These are phyloP conservation scores for Rutstroemia sp. DNA, from an alignment of 2,329 filamentous ascomycete genomes.

Conservation along the genomic window DNA sequence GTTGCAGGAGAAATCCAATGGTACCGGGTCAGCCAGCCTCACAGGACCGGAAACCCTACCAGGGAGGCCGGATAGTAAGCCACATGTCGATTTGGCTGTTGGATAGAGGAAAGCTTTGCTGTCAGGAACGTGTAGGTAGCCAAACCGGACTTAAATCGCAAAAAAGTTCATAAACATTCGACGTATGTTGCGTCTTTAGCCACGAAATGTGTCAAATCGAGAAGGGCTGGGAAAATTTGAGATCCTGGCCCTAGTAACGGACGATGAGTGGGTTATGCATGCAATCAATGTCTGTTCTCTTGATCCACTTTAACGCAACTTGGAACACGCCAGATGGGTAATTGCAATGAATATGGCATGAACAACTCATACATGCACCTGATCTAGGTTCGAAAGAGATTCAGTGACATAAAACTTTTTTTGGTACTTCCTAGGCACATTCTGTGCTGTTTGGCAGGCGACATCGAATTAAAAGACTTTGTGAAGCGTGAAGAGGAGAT, in stretches of 20 bases:
- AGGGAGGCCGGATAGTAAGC: slow-evolving; percentile 4
- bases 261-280: too few relatives aligned
- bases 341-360: neutral
- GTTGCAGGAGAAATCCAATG: slow-evolving; percentile 11
- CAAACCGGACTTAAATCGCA: too few relatives aligned
- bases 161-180: too few relatives aligned
- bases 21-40: neutral
- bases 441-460: too few relatives aligned
- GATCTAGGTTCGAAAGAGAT: too few relatives aligned
- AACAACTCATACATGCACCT: neutral
- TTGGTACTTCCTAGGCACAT: neutral
- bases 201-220: too few relatives aligned
- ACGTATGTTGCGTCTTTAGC: too few relatives aligned
- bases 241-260: too few relatives aligned
- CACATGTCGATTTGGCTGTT: slow-evolving; percentile 21
- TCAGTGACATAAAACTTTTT: neutral
- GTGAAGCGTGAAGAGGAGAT: slow-evolving; percentile 12
- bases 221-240: too few relatives aligned
- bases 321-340: too few relatives aligned
- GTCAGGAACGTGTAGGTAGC: too few relatives aligned
- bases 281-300: neutral
- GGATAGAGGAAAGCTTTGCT: slow-evolving; percentile 9
- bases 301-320: neutral
- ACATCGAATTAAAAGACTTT: too few relatives aligned
- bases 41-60: neutral